phyloP scores from a whole-genome alignment of 2,329 filamentous ascomycete species.

The Escovopsis sp. region DNA sequence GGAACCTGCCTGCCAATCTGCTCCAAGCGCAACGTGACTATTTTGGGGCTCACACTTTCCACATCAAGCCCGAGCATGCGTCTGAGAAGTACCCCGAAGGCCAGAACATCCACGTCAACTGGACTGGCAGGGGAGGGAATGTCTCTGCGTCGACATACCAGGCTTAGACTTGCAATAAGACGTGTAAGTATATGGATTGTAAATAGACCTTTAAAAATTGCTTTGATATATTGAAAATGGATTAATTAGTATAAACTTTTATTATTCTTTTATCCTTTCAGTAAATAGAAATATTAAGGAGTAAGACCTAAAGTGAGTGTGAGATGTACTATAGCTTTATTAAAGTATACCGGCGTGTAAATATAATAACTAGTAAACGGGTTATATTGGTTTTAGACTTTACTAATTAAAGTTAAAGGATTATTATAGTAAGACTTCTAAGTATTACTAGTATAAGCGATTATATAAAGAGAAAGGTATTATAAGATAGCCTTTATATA shows the following conservation, averaged over 20 bases:
- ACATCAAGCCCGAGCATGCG: constrained; percentile 67
- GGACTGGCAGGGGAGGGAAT: constrained; percentile 95
- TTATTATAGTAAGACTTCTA: not conserved
- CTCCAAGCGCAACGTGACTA: constrained; percentile 99
- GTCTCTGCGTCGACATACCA: constrained; percentile 96
- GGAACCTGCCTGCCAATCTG: constrained; percentile 93
- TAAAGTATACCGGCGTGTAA: too few species aligned
- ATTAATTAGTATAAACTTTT: too few species aligned
- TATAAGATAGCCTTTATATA: not conserved
- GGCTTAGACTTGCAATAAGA: constrained; percentile 45
- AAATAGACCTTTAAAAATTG: too few species aligned
- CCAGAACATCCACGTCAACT: constrained; percentile 97
- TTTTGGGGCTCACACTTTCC: constrained; percentile 92
- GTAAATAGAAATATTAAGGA: too few species aligned
- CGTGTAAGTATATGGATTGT: not conserved
- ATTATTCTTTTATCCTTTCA: too few species aligned
- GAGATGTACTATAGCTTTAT: too few species aligned
- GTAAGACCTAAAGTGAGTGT: too few species aligned
- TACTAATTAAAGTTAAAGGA: too few species aligned
- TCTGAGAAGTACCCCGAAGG: constrained; percentile 68
- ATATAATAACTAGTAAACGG: too few species aligned
- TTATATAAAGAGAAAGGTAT: not conserved
- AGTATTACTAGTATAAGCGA: not conserved
- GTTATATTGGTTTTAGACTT: not conserved
- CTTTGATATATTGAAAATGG: too few species aligned